Evolutionary conservation across 768 basidiomycete species (phyloP), one percentile per base, ranked within the genome.

Genomic region (Multifurca ochricompacta): DNA sequence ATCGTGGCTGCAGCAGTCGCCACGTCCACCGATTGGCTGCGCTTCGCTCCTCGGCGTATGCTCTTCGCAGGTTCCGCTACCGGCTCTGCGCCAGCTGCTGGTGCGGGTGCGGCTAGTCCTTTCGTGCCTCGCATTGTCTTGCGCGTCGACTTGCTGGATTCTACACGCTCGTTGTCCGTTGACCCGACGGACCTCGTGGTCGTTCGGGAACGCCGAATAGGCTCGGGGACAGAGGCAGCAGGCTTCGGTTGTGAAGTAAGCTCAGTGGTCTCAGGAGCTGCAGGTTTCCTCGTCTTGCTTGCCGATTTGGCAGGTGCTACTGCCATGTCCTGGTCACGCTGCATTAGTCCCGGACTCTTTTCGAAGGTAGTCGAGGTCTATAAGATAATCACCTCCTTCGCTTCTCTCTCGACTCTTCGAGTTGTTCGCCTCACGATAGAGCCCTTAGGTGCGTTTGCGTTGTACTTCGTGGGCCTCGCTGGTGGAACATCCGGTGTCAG

Each of bases 201-300:
- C 16, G 60, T 55, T 35, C 68, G 62, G 3, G 66, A 65, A 31
- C 65, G 66, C 6, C 65, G 65, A 14, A 46, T 56, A 16, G 59
- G n/a, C 41, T 59, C 35, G 10, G 54, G 19, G 13, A 32, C 42
- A 11, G 47, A 28, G 11, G 27, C 37, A 7, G 18, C 45, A 14
- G 48, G 44, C 32, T 37, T 50, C 9, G 37, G 34, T 16, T 50
- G 42, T 6, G 57, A 49, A 19, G 55, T 18, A 35, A 36, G 28
- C 19, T 59, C 63, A 10, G 55, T 47, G 28, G 32, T 31, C 28
- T 25, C 52, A n/a, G 56, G 16, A 43, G 40, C 13, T n/a, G 16
- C 37, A 6, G 41, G 23, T 48, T 62, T 61, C 23, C 43, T 37
- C 36, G 41, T 44, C 34, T n/a, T 43, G 25, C 49, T 46, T 28